A percentile compares a stretch with the other conserved stretches of the same genome.
These are phyloP conservation scores for Calonectria naviculata DNA, from an alignment of 2,329 filamentous ascomycete species.

Conservation along the genomic window DNA sequence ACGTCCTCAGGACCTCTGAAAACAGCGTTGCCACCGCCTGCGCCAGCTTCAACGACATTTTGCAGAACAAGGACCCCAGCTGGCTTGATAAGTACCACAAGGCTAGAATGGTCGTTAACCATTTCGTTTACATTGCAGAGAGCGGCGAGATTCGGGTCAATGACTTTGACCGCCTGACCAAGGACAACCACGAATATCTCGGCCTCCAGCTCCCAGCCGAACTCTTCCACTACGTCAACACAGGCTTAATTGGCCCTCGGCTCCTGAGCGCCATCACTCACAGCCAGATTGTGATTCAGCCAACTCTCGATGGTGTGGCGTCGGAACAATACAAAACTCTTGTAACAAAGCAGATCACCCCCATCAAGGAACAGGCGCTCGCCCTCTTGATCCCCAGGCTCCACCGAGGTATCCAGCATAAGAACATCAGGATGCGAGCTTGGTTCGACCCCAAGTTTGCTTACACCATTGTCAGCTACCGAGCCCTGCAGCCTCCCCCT, in stretches of 20 bases:
- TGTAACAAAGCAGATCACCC: constrained; percentile 78
- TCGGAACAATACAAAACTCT: constrained; percentile 85
- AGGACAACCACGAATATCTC: constrained; percentile 89
- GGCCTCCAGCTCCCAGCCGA: constrained; percentile 92
- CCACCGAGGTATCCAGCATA: constrained; percentile 85
- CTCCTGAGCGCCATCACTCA: constrained; percentile 86
- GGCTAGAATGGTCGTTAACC: constrained; percentile 85
- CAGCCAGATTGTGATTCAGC: constrained; percentile 79
- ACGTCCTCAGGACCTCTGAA: constrained; percentile 76
- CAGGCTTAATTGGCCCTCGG: constrained; percentile 81
- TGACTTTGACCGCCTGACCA: constrained; percentile 78
- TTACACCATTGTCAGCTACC: constrained; percentile 72
- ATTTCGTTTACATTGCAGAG: constrained; percentile 84
- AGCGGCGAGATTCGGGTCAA: constrained; percentile 83
- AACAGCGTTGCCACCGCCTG: constrained; percentile 80
- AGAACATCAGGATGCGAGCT: constrained; percentile 79
- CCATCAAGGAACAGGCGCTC: constrained; percentile 80
- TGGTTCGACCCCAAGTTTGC: constrained; percentile 85
- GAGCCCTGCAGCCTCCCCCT: constrained; percentile 57
- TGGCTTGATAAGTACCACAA: constrained; percentile 91
- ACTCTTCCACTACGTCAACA: constrained; percentile 89
- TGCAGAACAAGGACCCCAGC: constrained; percentile 75
- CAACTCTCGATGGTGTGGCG: constrained; percentile 87
- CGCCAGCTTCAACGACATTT: constrained; percentile 81
- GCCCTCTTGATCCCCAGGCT: constrained; percentile 83